Conservation (phyloP, 2,329 filamentous ascomycete genomes). For the Colletotrichum cereale region DNA sequence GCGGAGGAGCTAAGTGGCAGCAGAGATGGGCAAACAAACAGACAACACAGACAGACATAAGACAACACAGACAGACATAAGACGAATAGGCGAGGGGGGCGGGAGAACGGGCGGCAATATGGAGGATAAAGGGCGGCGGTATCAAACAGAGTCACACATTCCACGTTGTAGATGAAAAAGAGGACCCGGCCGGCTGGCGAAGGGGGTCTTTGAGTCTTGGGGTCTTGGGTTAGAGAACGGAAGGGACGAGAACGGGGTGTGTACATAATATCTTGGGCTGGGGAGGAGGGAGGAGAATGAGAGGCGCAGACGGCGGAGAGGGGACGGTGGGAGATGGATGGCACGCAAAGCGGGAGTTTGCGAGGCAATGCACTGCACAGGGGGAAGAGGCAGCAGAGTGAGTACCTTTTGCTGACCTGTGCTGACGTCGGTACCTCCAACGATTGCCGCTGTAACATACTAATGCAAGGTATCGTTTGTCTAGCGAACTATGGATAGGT, state of each 20-base stretch:
- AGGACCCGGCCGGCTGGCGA: slow-evolving; percentile 18
- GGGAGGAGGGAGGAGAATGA: slow-evolving; percentile 7
- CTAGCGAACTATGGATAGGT: background rate
- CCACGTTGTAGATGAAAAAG: slow-evolving; percentile 32
- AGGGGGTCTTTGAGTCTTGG: slow-evolving; percentile 11
- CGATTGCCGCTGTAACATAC: background rate
- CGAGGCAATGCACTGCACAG: slow-evolving; percentile 3
- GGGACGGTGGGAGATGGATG: slow-evolving; percentile 15
- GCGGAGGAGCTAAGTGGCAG: background rate
- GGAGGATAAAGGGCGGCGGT: slow-evolving; percentile 19
- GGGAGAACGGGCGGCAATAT: slow-evolving; percentile 25
- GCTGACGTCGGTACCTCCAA: background rate
- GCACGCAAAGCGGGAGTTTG: slow-evolving; percentile 6
- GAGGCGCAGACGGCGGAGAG: background rate
- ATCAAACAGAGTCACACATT: slow-evolving; percentile 34
- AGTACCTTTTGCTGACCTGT: background rate
- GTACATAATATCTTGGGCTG: slow-evolving; percentile 13
- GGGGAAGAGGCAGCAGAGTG: background rate
- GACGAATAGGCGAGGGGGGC: slow-evolving; percentile 1
- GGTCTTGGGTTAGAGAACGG: background rate
- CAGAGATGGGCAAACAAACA: slow-evolving; percentile 23
- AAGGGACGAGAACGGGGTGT: slow-evolving; percentile 19
- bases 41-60: background rate
- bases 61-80: slow-evolving; percentile 2
- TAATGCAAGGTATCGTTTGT: background rate